Evolutionary conservation across 352 stramenopile genomes (phyloP), one percentile per base, ranked within the genome.

Genomic region (Pythium periplocum): DNA sequence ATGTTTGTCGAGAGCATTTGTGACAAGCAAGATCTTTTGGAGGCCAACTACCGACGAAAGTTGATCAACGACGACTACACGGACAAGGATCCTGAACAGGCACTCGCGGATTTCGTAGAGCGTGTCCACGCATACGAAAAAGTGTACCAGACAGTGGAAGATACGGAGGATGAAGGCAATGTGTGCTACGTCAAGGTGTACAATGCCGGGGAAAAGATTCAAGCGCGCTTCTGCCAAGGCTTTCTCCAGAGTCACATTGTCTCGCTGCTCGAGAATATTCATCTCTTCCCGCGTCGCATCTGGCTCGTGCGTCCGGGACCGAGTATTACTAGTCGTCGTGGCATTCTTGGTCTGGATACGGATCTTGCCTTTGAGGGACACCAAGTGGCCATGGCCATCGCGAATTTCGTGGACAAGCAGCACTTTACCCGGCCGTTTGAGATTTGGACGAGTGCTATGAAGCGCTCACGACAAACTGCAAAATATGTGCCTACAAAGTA

Each of bases 1-100:
- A 88, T 98, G 62, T 98, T 98, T 66, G 87, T 98, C 0, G 94
- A 98, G 66, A 96, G 81, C 62, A 96, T 98, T 64, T 98, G 94
- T 63, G 92, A 98, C 68, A 94, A 97, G 62, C 59, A 83, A 41
- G 74, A 96, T 62, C 64, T 98, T 10, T 69, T 98, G 7, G 72
- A 96, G 52, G 87, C 83, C 52, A 98, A 98, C 75, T 98, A 95
- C 58, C 69, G 71, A 47, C 62, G 82, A 43, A 92, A 93, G 53
- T 69, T 88, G 12, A 61, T 60, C 34, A 97, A 95, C 55, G 90
- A 86, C 50, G 94, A 98, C 74, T 98, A 97, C 77, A 67, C 72
- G 37, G 78, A 68, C 33, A 89, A 93, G 61, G 72, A 90, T 47
- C 65, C 78, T 3, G 80, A 97, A 52, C 72, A 88, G 53, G 92